Evolutionary conservation across 2,329 filamentous ascomycete genomes (phyloP).

Genomic region (Aspergillus aculeatus): DNA sequence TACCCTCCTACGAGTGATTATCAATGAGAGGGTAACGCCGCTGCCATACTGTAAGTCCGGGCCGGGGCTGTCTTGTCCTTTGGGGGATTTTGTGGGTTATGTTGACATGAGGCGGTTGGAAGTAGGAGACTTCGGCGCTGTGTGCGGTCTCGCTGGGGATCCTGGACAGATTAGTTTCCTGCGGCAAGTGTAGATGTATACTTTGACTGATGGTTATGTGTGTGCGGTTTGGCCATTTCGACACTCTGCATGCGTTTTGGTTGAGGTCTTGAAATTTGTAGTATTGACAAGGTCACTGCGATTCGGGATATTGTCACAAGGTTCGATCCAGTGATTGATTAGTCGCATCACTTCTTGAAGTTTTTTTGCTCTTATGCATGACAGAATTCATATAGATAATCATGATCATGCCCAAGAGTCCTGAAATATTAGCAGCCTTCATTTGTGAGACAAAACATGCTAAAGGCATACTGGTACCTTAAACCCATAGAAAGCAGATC

Average conservation of each 20-base stretch:
- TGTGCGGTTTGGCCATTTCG: too few species aligned
- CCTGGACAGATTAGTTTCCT: slow-evolving; percentile 50
- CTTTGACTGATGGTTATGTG: not conserved
- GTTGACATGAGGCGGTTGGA: slow-evolving; percentile 43
- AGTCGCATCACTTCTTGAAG: too few species aligned
- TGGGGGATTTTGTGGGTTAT: slow-evolving; percentile 45
- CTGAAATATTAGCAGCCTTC: too few species aligned
- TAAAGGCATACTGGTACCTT: too few species aligned
- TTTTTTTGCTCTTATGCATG: too few species aligned
- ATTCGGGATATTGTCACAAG: too few species aligned
- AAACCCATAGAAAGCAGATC: too few species aligned
- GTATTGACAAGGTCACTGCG: too few species aligned
- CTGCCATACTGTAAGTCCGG: slow-evolving; percentile 49
- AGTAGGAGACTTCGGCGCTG: slow-evolving; percentile 48
- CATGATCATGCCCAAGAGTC: too few species aligned
- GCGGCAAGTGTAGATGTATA: slow-evolving; percentile 38
- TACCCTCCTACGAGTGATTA: slow-evolving; percentile 52
- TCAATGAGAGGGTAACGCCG: slow-evolving; percentile 58
- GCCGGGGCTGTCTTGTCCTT: slow-evolving; percentile 49
- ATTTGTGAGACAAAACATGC: too few species aligned
- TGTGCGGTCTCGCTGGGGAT: slow-evolving; percentile 49
- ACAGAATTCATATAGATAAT: fast-evolving
- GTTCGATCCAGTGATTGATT: too few species aligned
- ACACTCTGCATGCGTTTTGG: not conserved
- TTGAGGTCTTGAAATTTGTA: not conserved